phyloP scores from a whole-genome alignment of 2,329 filamentous ascomycete species.

The Blastomyces emzantsi region DNA sequence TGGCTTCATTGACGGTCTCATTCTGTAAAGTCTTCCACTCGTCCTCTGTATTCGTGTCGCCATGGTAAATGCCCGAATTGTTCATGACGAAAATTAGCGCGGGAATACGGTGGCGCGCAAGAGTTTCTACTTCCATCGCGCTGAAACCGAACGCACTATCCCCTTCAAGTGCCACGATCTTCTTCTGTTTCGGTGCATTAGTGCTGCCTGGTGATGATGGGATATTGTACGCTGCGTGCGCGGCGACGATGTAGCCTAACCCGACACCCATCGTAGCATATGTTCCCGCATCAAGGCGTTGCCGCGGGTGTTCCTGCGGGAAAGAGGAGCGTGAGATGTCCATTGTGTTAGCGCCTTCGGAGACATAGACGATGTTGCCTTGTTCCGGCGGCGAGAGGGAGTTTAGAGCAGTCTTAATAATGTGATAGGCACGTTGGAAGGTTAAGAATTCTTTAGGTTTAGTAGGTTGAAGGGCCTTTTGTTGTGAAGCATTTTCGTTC shows the following conservation, averaged over 20 bases:
- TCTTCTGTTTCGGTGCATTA: constrained; percentile 33
- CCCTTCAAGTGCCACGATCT: constrained; percentile 49
- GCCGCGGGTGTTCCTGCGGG: constrained; percentile 45
- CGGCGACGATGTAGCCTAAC: constrained; percentile 49
- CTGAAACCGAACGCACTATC: constrained; percentile 50
- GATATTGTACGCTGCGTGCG: constrained; percentile 47
- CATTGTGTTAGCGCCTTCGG: constrained; percentile 54
- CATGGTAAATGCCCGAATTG: constrained; percentile 46
- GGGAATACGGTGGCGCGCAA: constrained; percentile 47
- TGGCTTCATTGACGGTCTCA: constrained; percentile 27
- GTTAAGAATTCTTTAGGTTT: constrained; percentile 35
- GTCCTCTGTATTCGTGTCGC: constrained; percentile 33
- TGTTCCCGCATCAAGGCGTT: constrained; percentile 50
- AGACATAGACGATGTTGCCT: constrained; percentile 47
- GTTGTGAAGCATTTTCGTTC: constrained; percentile 41
- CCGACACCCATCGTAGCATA: constrained; percentile 54
- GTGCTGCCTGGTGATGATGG: constrained; percentile 30
- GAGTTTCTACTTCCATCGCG: constrained; percentile 48
- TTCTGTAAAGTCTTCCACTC: constrained; percentile 39
- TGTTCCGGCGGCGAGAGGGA: constrained; percentile 37
- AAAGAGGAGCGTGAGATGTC: constrained; percentile 51
- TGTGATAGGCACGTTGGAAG: constrained; percentile 44
- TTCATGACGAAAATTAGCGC: constrained; percentile 49
- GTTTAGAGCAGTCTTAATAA: constrained; percentile 45
- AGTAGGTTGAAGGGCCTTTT: constrained; percentile 34